Conservation (phyloP, 2,329 filamentous ascomycete genomes). For the Xylaria sp. region DNA sequence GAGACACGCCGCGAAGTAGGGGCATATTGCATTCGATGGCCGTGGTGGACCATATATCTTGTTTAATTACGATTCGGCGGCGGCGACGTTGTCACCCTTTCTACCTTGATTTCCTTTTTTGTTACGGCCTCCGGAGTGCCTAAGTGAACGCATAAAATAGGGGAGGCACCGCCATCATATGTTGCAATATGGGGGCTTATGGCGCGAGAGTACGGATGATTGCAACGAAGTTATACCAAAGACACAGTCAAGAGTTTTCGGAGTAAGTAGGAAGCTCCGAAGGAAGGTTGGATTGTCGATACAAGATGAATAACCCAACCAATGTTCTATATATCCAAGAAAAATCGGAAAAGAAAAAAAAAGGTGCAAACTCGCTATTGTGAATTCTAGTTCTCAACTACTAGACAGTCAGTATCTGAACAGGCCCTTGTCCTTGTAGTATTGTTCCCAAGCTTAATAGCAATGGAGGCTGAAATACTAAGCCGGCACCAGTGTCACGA, state of each 20-base stretch:
- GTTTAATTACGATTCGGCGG: conserved; percentile 62
- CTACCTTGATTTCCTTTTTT: conserved; percentile 46
- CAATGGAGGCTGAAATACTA: background rate
- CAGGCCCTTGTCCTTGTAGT: background rate
- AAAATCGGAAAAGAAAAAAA: conserved; percentile 12
- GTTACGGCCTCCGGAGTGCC: conserved; percentile 44
- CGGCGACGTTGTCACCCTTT: conserved; percentile 48
- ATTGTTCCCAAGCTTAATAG: background rate
- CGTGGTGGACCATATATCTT: conserved; percentile 61
- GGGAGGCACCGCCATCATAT: conserved; percentile 36
- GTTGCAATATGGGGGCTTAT: conserved; percentile 36
- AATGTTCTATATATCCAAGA: conserved; percentile 37
- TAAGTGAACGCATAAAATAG: conserved; percentile 42
- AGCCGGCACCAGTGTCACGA: too few relatives aligned
- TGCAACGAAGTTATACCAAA: conserved; percentile 44
- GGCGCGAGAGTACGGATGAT: conserved; percentile 38
- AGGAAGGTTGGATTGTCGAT: conserved; percentile 41
- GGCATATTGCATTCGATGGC: conserved; percentile 49
- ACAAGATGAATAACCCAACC: conserved; percentile 42
- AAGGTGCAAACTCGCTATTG: background rate
- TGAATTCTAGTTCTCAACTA: conserved; percentile 8
- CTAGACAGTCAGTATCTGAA: background rate
- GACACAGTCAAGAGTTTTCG: conserved; percentile 30
- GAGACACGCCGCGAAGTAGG: conserved; percentile 41
- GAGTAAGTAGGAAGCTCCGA: conserved; percentile 31